phyloP scores from a whole-genome alignment of 2,329 filamentous ascomycete genomes.

The Xylariaceae sp. region DNA sequence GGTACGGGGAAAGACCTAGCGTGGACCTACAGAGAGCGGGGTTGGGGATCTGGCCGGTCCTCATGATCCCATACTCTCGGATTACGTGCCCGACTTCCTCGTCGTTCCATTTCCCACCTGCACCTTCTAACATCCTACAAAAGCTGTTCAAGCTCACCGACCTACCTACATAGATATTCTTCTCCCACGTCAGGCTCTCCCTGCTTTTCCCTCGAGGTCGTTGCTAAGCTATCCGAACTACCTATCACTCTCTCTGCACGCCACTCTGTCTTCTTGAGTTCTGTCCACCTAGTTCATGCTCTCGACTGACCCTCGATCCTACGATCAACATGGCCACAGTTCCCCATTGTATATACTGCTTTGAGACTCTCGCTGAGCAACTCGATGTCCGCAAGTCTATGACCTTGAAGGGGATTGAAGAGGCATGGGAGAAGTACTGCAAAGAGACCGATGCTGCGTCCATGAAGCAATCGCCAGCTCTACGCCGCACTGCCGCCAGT shows the following conservation, averaged over 20 bases:
- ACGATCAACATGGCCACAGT: constrained; percentile 66
- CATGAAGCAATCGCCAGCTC: constrained; percentile 31
- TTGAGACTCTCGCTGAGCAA: constrained; percentile 74
- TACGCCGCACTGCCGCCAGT: constrained; percentile 23
- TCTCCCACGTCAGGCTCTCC: too few species aligned
- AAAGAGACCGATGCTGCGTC: constrained; percentile 20
- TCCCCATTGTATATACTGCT: constrained; percentile 88
- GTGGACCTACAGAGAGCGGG: background rate
- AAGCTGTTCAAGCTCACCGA: too few species aligned
- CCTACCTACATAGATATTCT: too few species aligned
- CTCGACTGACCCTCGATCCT: background rate
- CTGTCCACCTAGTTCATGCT: background rate
- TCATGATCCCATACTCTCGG: background rate
- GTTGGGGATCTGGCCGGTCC: background rate
- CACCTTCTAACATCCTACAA: too few species aligned
- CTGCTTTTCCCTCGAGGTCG: too few species aligned
- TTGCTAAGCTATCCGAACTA: too few species aligned
- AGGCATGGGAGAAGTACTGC: constrained; percentile 50
- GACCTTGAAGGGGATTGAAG: constrained; percentile 62
- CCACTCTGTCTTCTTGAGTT: background rate
- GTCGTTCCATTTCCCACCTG: background rate
- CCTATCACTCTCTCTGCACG: background rate
- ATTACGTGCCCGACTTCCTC: background rate
- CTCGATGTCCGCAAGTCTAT: constrained; percentile 66
- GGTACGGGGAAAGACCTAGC: background rate